Evolutionary conservation across 495 filamentous ascomycete genomes (phyloP), one percentile per base, ranked within the genome.

Genomic region (Alectoria sarmentosa): DNA sequence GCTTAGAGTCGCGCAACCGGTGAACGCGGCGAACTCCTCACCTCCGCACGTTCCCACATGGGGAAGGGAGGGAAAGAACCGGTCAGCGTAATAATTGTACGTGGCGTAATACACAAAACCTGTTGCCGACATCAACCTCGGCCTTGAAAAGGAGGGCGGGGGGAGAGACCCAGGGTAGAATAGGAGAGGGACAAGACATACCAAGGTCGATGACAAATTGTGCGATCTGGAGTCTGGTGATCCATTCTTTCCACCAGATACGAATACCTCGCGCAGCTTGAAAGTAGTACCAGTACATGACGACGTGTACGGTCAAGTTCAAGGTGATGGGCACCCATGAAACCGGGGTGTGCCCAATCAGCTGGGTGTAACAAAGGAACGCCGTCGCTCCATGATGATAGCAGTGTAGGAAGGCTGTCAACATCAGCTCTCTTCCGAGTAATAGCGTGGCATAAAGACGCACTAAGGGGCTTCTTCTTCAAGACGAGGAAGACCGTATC

Each of bases 191-290:
- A 3, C 4, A 0, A 28, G 6, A 0, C 58, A 39, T 44, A 66
- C 64, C 67, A 2, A 70, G 60, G 41, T 69, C 69, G n/a, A 69
- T 62, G 56, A 70, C 62, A 42, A 70, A 92, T 75, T 92, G 89
- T 70, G 83, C 81, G 75, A 92, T 92, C 75, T 92, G 89, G 65
- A 92, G 87, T 69, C 88, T 84, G 66, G 89, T 92, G 76, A 92
- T 90, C 85, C 89, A 92, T 74, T 91, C 85, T 82, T 92, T 92
- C 89, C 89, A 92, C 89, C 89, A 91, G 75, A 92, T 90, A 65
- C 80, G 81, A 76, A 92, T 82, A 67, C 89, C 89, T 67, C 89
- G 87, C 17, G 89, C 88, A 71, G 86, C 85, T 78, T 92, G 89
- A 85, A 92, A 92, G 79, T 92, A 92, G 76, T 85, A 84, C 79